Evolutionary conservation across 208 protist genomes (phyloP).

Genomic region (Trypanosoma rangeli): DNA sequence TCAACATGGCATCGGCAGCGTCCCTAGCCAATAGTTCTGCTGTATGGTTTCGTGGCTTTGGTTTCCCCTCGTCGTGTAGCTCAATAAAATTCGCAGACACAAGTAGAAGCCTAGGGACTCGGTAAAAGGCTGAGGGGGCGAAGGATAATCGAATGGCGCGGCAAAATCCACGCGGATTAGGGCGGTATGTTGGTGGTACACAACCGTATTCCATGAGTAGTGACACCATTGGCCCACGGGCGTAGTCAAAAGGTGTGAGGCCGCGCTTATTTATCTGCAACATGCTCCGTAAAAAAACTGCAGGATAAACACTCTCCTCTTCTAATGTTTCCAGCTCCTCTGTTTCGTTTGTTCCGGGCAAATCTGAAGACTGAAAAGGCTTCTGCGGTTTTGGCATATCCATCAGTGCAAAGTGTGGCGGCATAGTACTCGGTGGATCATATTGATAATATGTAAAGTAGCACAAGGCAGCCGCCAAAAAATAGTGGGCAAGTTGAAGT

Average conservation of each 20-base stretch:
- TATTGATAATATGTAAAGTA: conserved; percentile 57
- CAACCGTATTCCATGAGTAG: conserved; percentile 77
- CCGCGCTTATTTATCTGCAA: conserved; percentile 69
- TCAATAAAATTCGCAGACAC: conserved; percentile 55
- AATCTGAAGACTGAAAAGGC: background rate
- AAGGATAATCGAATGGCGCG: conserved; percentile 30
- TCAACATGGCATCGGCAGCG: conserved; percentile 31
- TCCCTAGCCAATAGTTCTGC: background rate
- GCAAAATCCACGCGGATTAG: conserved; percentile 61
- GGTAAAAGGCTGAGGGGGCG: background rate
- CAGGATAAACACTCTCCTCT: conserved; percentile 20
- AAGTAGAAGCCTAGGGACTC: conserved; percentile 65
- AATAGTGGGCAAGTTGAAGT: conserved; percentile 74
- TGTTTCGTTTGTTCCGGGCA: background rate
- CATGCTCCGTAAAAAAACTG: conserved; percentile 69
- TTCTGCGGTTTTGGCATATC: conserved; percentile 12
- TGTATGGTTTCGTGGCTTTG: background rate
- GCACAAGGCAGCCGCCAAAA: conserved; percentile 56
- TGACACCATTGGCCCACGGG: conserved; percentile 69
- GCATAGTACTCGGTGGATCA: conserved; percentile 41
- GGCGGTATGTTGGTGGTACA: conserved; percentile 74
- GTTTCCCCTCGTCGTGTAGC: conserved; percentile 41
- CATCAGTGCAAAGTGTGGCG: conserved; percentile 36
- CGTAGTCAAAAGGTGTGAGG: conserved; percentile 82
- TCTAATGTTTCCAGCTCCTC: conserved; percentile 15